Base-by-base conservation (phyloP, 805 yeast species). In the Candida krabiensis region DNA sequence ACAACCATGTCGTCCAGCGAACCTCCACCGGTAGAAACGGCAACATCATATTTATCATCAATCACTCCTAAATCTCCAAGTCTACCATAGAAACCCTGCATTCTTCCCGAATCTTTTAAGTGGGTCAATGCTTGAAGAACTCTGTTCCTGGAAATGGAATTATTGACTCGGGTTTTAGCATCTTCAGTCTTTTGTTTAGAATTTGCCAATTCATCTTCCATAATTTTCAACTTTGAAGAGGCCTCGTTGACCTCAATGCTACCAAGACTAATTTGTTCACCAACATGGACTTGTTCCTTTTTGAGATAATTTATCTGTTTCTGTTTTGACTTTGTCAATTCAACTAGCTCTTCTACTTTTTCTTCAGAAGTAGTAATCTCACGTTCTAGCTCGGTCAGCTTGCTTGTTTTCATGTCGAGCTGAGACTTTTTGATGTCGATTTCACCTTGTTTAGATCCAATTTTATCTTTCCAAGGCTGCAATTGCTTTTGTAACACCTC, bases 11-110 rank as follows among this genome's bases (percentile, higher is more conserved):
- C 91, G 58, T 91, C 95, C 40, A 93, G 69, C 7, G 90, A 81
- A 1, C 95, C 89, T 48, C 93, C 88, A 0, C 96, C 98, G 0
- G 98, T 93, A 0, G 98, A 89, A 7, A 93, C 79, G 0, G 99
- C 99, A 36, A 89, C 77, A 62, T 95, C 98, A 58, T 85, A 93
- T 52, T 77, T 75, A 47, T 84, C 86, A 57, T 88, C 96, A 46
- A 93, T 93, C 2, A 75, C 73, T n/a, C 96, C 99, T 30, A 93
- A 66, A 50, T 88, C 95, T 13, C 99, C 99, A 12, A 93, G 66
- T 45, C 96, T 71, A 0, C 98, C 99, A 57, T 86, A 73, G 50
- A 91, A 86, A 0, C 98, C 99, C 5, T 67, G 66, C 17, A 95
- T 75, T 51, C 96, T 73, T 5, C 97, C 97, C 3, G 93, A 74